phyloP scores from a whole-genome alignment of 768 basidiomycete species.

The Naganishia onofrii region DNA sequence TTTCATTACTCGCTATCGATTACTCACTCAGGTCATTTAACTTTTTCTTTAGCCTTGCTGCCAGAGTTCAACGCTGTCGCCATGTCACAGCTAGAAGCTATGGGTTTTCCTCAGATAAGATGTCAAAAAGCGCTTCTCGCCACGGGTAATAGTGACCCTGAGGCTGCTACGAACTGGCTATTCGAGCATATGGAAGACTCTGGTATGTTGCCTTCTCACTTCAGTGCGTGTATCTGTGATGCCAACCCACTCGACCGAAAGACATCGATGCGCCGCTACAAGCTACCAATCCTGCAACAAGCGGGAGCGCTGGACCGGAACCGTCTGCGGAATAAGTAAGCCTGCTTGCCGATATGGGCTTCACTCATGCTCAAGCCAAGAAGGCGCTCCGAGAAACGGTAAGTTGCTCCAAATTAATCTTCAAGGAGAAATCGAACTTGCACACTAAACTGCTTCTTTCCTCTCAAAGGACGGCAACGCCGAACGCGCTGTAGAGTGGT shows the following conservation, averaged over 20 bases:
- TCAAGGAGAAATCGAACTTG: neutral
- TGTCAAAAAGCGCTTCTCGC: slow-evolving; percentile 88
- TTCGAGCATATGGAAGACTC: slow-evolving; percentile 93
- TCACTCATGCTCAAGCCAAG: slow-evolving; percentile 72
- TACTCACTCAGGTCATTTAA: slow-evolving; percentile 10
- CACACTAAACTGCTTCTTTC: neutral
- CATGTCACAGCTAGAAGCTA: slow-evolving; percentile 71
- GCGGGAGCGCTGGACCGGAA: slow-evolving; percentile 54
- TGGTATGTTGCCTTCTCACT: slow-evolving; percentile 55
- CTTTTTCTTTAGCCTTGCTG: slow-evolving; percentile 42
- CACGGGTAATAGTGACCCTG: slow-evolving; percentile 68
- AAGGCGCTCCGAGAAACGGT: slow-evolving; percentile 88
- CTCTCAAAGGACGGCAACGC: slow-evolving; percentile 64
- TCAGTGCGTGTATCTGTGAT: neutral
- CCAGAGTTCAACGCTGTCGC: slow-evolving; percentile 73
- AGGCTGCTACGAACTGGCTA: slow-evolving; percentile 92
- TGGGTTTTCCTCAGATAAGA: slow-evolving; percentile 85
- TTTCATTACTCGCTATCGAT: slow-evolving; percentile 33
- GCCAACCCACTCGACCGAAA: slow-evolving; percentile 44
- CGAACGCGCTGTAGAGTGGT: slow-evolving; percentile 91
- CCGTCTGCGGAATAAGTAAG: slow-evolving; percentile 68
- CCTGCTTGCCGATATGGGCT: slow-evolving; percentile 88
- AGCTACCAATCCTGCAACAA: slow-evolving; percentile 38
- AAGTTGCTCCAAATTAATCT: slow-evolving; percentile 38
- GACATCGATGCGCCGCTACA: slow-evolving; percentile 81